A percentile compares a stretch with the other conserved stretches of the same genome.
Evolutionary conservation across 768 basidiomycete genomes (phyloP).

Genomic region (Candolleomyces eurysporus): DNA sequence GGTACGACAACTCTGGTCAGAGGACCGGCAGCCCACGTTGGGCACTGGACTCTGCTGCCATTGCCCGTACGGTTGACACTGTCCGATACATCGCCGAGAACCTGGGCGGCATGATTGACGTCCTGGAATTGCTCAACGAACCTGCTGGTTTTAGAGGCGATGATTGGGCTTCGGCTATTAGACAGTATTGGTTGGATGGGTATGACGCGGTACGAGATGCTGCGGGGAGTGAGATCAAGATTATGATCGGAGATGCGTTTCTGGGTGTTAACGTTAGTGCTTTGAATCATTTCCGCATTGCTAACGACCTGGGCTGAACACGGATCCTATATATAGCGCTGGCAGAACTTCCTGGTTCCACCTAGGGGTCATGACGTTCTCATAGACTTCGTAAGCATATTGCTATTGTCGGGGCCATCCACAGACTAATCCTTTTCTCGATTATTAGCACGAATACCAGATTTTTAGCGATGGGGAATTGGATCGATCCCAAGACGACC

Average conservation of each 20-base stretch:
- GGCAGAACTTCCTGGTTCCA: conserved; percentile 56
- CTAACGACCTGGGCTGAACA: neutral
- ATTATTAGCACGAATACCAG: conserved; percentile 64
- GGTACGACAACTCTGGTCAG: conserved; percentile 77
- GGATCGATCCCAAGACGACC: conserved; percentile 50
- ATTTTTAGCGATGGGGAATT: conserved; percentile 64
- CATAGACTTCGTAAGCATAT: conserved; percentile 58
- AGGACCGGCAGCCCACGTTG: conserved; percentile 54
- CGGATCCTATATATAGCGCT: conserved; percentile 37
- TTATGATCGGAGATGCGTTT: conserved; percentile 77
- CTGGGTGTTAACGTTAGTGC: conserved; percentile 48
- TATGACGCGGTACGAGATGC: conserved; percentile 56
- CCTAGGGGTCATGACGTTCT: conserved; percentile 55
- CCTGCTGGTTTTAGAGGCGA: conserved; percentile 51
- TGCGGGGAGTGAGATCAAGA: conserved; percentile 44
- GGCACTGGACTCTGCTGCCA: conserved; percentile 49
- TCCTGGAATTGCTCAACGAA: conserved; percentile 72
- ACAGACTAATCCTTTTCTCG: neutral
- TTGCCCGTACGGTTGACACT: conserved; percentile 56
- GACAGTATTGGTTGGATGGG: conserved; percentile 58
- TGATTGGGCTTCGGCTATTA: conserved; percentile 41
- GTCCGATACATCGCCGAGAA: conserved; percentile 52
- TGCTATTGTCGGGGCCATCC: neutral
- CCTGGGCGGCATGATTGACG: conserved; percentile 55
- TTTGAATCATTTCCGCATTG: neutral